Conservation (phyloP, 2,329 filamentous ascomycete species). For the Nectriaceae sp. region DNA sequence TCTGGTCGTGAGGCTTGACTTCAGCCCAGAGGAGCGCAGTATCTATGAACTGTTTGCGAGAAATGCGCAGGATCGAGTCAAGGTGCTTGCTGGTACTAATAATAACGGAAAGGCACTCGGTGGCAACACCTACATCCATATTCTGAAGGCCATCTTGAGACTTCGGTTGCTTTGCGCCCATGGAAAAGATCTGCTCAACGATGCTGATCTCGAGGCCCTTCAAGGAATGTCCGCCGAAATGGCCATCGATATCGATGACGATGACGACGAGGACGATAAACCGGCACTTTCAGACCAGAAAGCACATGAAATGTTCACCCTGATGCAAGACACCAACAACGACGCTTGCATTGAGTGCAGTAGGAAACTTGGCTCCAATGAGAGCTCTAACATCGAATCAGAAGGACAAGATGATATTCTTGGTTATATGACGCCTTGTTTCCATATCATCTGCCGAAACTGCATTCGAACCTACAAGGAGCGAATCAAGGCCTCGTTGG, state of each 20-base stretch:
- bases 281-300: constrained; percentile 65
- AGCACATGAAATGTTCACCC: constrained; percentile 81
- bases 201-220: constrained; percentile 78
- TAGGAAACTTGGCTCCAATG: constrained; percentile 60
- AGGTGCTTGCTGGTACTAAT: constrained; percentile 63
- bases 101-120: constrained; percentile 65
- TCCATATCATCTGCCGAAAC: constrained; percentile 77
- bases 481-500: constrained; percentile 45
- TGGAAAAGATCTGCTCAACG: constrained; percentile 84
- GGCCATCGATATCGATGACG: constrained; percentile 86
- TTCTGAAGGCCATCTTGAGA: constrained; percentile 86
- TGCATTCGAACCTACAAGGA: constrained; percentile 67
- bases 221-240: constrained; percentile 82
- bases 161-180: constrained; percentile 91
- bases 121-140: constrained; percentile 89
- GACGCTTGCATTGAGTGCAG: constrained; percentile 74
- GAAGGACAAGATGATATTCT: constrained; percentile 66
- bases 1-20: constrained; percentile 71
- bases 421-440: constrained; percentile 83
- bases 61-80: constrained; percentile 78
- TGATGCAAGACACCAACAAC: constrained; percentile 80
- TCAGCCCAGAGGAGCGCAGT: constrained; percentile 71
- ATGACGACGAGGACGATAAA: constrained; percentile 65
- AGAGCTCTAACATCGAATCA: constrained; percentile 56
- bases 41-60: constrained; percentile 85